phyloP scores from a whole-genome alignment of 2,329 filamentous ascomycete genomes.

The Alternaria consortialis region DNA sequence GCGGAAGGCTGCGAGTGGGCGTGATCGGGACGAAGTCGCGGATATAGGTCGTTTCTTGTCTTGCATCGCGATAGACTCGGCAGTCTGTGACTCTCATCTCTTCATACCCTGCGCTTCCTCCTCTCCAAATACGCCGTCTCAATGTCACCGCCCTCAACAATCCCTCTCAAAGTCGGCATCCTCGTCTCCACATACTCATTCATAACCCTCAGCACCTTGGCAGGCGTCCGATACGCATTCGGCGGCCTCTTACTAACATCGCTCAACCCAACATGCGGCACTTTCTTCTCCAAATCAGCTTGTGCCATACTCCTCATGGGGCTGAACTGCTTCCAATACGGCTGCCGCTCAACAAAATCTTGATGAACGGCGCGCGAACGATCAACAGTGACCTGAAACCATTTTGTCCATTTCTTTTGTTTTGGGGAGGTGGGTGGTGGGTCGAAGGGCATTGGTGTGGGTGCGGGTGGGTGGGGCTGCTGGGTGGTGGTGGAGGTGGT shows the following conservation, averaged over 20 bases:
- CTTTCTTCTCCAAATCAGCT: conserved; percentile 50
- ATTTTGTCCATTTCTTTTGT: conserved; percentile 33
- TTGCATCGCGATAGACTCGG: not conserved
- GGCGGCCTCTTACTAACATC: conserved; percentile 51
- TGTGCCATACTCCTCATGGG: conserved; percentile 46
- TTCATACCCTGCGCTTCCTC: not conserved
- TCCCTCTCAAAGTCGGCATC: conserved; percentile 44
- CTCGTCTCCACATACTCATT: conserved; percentile 31
- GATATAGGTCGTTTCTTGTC: not conserved
- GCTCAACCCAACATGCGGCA: conserved; percentile 54
- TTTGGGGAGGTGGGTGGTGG: conserved; percentile 7
- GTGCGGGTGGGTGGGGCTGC: conserved; percentile 1
- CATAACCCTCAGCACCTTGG: conserved; percentile 36
- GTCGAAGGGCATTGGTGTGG: conserved; percentile 37
- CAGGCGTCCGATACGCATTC: conserved; percentile 45
- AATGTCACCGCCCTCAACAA: conserved; percentile 38
- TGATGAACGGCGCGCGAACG: conserved; percentile 51
- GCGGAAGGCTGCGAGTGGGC: not conserved
- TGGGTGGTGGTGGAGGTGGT: conserved; percentile 6
- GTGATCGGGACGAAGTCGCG: not conserved
- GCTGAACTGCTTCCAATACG: conserved; percentile 44
- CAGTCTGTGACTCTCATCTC: not conserved
- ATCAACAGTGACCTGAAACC: conserved; percentile 55
- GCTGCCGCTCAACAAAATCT: conserved; percentile 53
- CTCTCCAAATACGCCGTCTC: conserved; percentile 6